Percentiles rank a stretch among this genome's conserved stretches.
These are phyloP conservation scores for Penicillium polonicum DNA, from an alignment of 2,329 filamentous ascomycete genomes.

Conservation along the genomic window DNA sequence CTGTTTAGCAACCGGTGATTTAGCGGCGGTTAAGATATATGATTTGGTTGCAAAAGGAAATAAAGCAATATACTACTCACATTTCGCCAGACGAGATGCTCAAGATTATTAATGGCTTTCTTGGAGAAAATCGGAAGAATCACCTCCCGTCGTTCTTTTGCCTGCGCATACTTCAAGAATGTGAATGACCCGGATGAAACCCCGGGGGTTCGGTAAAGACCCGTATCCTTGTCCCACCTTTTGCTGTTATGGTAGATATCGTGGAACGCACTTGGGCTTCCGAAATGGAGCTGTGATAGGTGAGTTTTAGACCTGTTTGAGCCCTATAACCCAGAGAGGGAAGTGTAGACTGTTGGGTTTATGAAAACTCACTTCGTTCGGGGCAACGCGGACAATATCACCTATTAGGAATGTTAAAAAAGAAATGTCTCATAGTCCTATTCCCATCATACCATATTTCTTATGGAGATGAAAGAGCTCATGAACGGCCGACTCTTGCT, in stretches of 20 bases:
- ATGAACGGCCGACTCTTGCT: slow-evolving; percentile 6
- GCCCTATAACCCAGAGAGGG: neutral
- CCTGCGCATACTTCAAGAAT: slow-evolving; percentile 12
- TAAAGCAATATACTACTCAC: neutral
- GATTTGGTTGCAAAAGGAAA: neutral
- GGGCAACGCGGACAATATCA: slow-evolving; percentile 1
- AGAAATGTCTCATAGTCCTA: neutral
- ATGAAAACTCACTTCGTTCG: neutral
- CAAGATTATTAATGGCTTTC: slow-evolving; percentile 8
- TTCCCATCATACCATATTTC: neutral
- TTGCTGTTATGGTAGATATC: slow-evolving; percentile 14
- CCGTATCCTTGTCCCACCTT: slow-evolving; percentile 13
- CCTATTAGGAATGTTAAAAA: neutral
- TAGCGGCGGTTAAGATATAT: neutral
- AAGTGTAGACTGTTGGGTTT: neutral
- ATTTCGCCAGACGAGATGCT: slow-evolving; percentile 13
- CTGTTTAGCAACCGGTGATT: neutral
- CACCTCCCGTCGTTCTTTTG: slow-evolving; percentile 12
- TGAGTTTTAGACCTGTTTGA: neutral
- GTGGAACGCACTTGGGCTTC: slow-evolving; percentile 10
- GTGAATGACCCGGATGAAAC: slow-evolving; percentile 10
- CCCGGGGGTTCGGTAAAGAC: slow-evolving; percentile 11
- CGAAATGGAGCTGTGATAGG: slow-evolving; percentile 9
- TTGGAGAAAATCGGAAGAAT: slow-evolving; percentile 13
- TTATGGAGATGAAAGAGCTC: slow-evolving; percentile 1